Evolutionary conservation across 768 basidiomycete genomes (phyloP).

Genomic region (Heimioporus sp.): DNA sequence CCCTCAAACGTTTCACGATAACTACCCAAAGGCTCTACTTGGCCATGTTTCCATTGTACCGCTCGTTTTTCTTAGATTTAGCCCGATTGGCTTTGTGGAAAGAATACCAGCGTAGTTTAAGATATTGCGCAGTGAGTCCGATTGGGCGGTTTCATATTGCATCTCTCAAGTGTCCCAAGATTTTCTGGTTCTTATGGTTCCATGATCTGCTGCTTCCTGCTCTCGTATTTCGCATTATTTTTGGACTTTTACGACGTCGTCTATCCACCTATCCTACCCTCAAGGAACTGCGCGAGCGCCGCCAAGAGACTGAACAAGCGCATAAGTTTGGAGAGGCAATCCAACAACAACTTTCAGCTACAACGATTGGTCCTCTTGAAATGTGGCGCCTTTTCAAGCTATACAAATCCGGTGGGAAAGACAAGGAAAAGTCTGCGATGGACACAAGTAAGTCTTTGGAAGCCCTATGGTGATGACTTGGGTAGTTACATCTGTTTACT

Average conservation of each 20-base stretch:
- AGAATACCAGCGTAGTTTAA: slow-evolving; percentile 43
- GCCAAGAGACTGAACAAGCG: slow-evolving; percentile 47
- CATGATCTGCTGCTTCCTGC: slow-evolving; percentile 53
- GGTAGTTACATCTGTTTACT: not conserved
- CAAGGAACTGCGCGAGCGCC: slow-evolving; percentile 50
- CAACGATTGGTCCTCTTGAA: slow-evolving; percentile 51
- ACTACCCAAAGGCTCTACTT: slow-evolving; percentile 56
- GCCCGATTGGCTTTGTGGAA: slow-evolving; percentile 54
- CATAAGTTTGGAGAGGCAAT: slow-evolving; percentile 51
- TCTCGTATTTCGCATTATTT: slow-evolving; percentile 46
- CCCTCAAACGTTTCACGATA: slow-evolving; percentile 50
- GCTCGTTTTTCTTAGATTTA: slow-evolving; percentile 40
- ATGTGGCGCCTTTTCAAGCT: slow-evolving; percentile 51
- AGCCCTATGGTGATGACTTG: not conserved
- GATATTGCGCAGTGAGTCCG: slow-evolving; percentile 50
- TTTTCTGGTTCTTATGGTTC: slow-evolving; percentile 67
- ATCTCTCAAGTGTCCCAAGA: slow-evolving; percentile 31
- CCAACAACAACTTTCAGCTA: slow-evolving; percentile 42
- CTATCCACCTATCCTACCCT: slow-evolving; percentile 55
- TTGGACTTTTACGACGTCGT: slow-evolving; percentile 46
- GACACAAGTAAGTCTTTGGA: not conserved
- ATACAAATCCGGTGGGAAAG: slow-evolving; percentile 37
- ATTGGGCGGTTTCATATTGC: not conserved
- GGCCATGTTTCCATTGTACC: slow-evolving; percentile 48
- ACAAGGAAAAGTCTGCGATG: slow-evolving; percentile 27